phyloP scores from a whole-genome alignment of 192 early-diverging fungal species.

The Helicostylum pulchrum region DNA sequence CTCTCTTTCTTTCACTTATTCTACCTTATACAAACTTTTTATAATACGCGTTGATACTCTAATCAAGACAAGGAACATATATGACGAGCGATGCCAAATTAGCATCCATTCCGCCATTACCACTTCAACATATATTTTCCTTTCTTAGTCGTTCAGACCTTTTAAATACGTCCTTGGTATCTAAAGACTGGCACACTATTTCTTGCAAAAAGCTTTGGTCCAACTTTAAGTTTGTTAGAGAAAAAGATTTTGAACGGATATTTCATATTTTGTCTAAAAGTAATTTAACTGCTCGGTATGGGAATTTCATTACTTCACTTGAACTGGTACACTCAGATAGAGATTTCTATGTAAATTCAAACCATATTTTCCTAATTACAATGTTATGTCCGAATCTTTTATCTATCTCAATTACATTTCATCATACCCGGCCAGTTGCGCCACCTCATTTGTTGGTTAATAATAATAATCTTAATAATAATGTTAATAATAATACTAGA shows the following conservation, averaged over 20 bases:
- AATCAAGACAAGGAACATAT: slow-evolving; percentile 15
- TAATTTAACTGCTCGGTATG: slow-evolving; percentile 19
- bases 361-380: slow-evolving; percentile 25
- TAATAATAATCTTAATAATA: not conserved
- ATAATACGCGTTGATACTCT: slow-evolving; percentile 13
- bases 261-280: slow-evolving; percentile 25
- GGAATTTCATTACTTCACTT: slow-evolving; percentile 18
- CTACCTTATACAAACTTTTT: not conserved
- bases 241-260: slow-evolving; percentile 31
- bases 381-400: slow-evolving; percentile 25
- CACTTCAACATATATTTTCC: slow-evolving; percentile 12
- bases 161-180: slow-evolving; percentile 8
- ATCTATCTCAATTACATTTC: slow-evolving; percentile 26
- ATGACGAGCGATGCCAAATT: slow-evolving; percentile 23
- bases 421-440: slow-evolving; percentile 16
- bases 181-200: slow-evolving; percentile 21
- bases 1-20: not conserved
- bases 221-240: slow-evolving; percentile 24
- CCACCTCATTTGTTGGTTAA: slow-evolving; percentile 6
- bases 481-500: not conserved
- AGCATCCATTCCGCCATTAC: too few relatives aligned
- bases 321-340: slow-evolving; percentile 29
- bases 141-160: slow-evolving; percentile 11
- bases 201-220: slow-evolving; percentile 24
- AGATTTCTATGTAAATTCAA: slow-evolving; percentile 24